phyloP scores from a whole-genome alignment of 78 protist species.

The Salpingoeca rosetta region DNA sequence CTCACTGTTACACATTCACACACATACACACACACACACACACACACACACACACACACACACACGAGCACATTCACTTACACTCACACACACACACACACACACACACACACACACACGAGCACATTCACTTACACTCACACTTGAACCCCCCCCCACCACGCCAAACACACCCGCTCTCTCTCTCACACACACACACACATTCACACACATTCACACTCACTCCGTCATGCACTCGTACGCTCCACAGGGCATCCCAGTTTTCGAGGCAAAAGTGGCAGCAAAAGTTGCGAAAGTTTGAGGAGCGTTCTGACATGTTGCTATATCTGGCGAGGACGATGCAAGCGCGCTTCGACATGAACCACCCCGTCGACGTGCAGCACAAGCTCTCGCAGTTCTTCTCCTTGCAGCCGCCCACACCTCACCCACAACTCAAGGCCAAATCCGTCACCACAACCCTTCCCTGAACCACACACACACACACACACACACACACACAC shows the following conservation, averaged over 20 bases:
- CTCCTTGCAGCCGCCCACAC: neutral
- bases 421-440: neutral
- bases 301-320: neutral
- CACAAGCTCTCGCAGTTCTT: neutral
- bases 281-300: too few relatives aligned
- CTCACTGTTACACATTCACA: neutral
- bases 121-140: neutral
- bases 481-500: too few relatives aligned
- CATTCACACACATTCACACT: neutral
- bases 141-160: neutral
- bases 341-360: neutral
- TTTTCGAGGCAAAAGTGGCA: neutral
- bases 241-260: too few relatives aligned
- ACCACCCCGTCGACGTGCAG: neutral
- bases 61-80: neutral
- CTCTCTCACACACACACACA: neutral
- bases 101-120: slow-evolving; percentile 7
- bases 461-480: too few relatives aligned
- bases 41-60: slow-evolving; percentile 6
- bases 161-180: neutral
- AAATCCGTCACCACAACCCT: neutral
- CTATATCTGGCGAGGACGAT: neutral
- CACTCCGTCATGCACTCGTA: neutral
- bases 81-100: slow-evolving; percentile 5
- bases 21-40: slow-evolving; percentile 4